These are phyloP conservation scores for Sporothrix phasma DNA, from an alignment of 2,329 filamentous ascomycete genomes.

Conservation along the genomic window DNA sequence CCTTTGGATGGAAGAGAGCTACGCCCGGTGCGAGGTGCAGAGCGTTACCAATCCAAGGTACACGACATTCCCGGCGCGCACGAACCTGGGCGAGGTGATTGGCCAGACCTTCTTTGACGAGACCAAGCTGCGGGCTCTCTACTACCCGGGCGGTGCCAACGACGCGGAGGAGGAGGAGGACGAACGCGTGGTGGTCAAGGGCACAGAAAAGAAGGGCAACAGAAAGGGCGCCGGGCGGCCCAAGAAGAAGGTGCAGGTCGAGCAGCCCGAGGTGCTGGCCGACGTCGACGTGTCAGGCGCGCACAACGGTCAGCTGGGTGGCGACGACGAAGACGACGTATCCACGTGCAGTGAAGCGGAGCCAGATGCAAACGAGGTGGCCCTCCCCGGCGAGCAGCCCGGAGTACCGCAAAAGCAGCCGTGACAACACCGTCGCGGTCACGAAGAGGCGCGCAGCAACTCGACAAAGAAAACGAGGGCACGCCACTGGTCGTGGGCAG, in stretches of 20 bases:
- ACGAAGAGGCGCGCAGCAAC: constrained; percentile 18
- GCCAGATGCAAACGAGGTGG: not conserved
- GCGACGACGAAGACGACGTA: constrained; percentile 11
- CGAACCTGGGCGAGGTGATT: constrained; percentile 86
- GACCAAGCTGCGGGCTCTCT: constrained; percentile 49
- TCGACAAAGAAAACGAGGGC: constrained; percentile 67
- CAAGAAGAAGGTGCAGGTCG: not conserved
- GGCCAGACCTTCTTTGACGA: constrained; percentile 77
- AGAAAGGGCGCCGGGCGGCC: constrained; percentile 21
- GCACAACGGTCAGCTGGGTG: not conserved
- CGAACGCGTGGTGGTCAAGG: constrained; percentile 29
- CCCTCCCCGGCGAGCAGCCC: constrained; percentile 6
- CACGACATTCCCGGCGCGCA: constrained; percentile 75
- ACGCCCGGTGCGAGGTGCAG: constrained; percentile 74
- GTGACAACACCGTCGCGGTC: constrained; percentile 29
- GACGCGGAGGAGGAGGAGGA: constrained; percentile 31
- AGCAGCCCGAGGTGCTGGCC: constrained; percentile 3
- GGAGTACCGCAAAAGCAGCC: constrained; percentile 24
- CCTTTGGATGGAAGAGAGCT: constrained; percentile 95
- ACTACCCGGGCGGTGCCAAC: constrained; percentile 50
- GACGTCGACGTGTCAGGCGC: constrained; percentile 8
- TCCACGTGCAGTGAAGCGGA: constrained; percentile 16
- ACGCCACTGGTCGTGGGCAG: constrained; percentile 60
- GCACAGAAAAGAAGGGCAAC: constrained; percentile 35
- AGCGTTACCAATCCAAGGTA: constrained; percentile 65